These are phyloP conservation scores for Phytopythium delawarense DNA, from an alignment of 352 stramenopile species.

Conservation along the genomic window DNA sequence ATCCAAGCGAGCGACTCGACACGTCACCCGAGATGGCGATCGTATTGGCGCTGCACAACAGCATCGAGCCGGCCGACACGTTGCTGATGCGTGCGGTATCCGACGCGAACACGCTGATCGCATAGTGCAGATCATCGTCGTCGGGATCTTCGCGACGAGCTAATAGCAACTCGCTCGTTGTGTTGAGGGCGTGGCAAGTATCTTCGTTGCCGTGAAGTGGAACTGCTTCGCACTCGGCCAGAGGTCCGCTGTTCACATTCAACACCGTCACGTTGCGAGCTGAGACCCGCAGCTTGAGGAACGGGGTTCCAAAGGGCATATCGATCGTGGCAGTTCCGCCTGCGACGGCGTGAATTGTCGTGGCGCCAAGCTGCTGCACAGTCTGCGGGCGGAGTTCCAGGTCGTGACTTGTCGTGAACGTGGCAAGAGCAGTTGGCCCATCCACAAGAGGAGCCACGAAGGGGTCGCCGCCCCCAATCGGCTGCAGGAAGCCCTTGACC, in stretches of 20 bases:
- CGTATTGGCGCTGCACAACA: slow-evolving; percentile 44
- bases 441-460: neutral
- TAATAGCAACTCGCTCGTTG: neutral
- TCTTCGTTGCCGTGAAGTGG: slow-evolving; percentile 32
- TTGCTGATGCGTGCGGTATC: slow-evolving; percentile 34
- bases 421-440: slow-evolving; percentile 1
- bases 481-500: slow-evolving; percentile 45
- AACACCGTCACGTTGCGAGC: slow-evolving; percentile 42
- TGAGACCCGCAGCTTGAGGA: slow-evolving; percentile 37
- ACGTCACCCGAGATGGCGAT: slow-evolving; percentile 36
- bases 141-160: neutral
- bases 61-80: slow-evolving; percentile 48
- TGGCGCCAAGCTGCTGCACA: slow-evolving; percentile 43
- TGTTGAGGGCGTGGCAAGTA: slow-evolving; percentile 29
- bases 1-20: slow-evolving; percentile 41
- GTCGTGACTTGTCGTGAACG: slow-evolving; percentile 22
- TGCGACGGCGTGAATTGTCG: slow-evolving; percentile 29
- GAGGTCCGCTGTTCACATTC: slow-evolving; percentile 41
- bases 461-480: slow-evolving; percentile 17
- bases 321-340: slow-evolving; percentile 28
- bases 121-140: slow-evolving; percentile 23
- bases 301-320: slow-evolving; percentile 57
- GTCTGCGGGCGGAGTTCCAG: slow-evolving; percentile 43
- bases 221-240: slow-evolving; percentile 37
- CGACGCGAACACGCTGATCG: slow-evolving; percentile 42